phyloP scores from a whole-genome alignment of 352 stramenopile genomes.

The Phytopythium oedochilum region DNA sequence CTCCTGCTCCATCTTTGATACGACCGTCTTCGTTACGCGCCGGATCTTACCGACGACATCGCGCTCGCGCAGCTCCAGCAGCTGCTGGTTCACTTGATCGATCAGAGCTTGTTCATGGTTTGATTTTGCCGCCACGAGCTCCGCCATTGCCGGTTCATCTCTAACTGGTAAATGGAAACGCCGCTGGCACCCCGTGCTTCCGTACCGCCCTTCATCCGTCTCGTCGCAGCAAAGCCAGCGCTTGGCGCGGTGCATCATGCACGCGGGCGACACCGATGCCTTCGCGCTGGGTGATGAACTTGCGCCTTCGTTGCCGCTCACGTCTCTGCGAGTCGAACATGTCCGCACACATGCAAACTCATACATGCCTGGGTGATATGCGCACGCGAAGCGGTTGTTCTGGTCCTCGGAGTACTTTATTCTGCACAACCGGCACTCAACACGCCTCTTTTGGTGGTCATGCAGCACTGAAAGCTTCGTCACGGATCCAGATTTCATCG shows the following conservation, averaged over 20 bases:
- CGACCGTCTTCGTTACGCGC: slow-evolving; percentile 31
- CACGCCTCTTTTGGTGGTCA: slow-evolving; percentile 44
- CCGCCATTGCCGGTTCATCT: slow-evolving; percentile 32
- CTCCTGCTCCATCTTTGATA: slow-evolving; percentile 50
- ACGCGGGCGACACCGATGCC: slow-evolving; percentile 19
- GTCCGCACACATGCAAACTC: slow-evolving; percentile 60
- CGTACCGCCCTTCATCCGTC: slow-evolving; percentile 63
- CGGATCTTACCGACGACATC: slow-evolving; percentile 55
- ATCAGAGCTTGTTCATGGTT: slow-evolving; percentile 34
- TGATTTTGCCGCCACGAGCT: slow-evolving; percentile 38
- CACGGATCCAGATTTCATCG: not conserved
- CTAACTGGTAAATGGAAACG: slow-evolving; percentile 57
- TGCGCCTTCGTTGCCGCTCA: not conserved
- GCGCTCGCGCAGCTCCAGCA: slow-evolving; percentile 51
- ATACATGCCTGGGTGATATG: slow-evolving; percentile 58
- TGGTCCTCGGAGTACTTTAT: slow-evolving; percentile 66
- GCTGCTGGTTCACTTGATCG: slow-evolving; percentile 50
- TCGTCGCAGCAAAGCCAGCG: slow-evolving; percentile 75
- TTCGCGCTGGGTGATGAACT: too few species aligned
- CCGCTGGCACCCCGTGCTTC: slow-evolving; percentile 48
- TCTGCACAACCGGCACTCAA: slow-evolving; percentile 59
- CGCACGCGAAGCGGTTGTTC: slow-evolving; percentile 59
- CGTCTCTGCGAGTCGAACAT: slow-evolving; percentile 30
- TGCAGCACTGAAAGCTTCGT: slow-evolving; percentile 53
- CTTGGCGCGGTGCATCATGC: slow-evolving; percentile 69